Conservation (phyloP, 2,329 filamentous ascomycete genomes). For the Ceratocystis cacaofunesta region DNA sequence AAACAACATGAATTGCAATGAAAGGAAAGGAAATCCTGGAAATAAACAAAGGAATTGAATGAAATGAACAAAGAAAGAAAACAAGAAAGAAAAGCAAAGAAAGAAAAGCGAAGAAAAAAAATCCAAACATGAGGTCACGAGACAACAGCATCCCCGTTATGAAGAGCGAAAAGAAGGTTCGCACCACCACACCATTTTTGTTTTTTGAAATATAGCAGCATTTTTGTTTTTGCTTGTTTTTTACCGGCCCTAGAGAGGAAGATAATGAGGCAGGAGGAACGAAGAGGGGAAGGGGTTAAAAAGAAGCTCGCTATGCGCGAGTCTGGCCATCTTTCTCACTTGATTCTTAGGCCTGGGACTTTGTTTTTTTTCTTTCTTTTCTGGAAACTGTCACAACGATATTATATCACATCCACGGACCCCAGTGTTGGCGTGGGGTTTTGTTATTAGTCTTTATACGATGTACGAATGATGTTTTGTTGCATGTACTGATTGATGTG, state of each 20-base stretch:
- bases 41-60: constrained; percentile 14
- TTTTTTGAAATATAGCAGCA: no score
- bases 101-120: constrained; percentile 1
- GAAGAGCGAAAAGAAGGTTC: not conserved
- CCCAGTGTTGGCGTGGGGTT: not conserved
- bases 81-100: constrained; percentile 14
- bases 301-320: no score
- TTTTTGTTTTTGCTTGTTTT: no score
- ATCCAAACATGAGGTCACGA: not conserved
- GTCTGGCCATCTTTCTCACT: no score
- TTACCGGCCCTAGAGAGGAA: no score
- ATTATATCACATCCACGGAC: constrained; percentile 1
- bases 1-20: constrained; percentile 12
- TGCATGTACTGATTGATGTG: not conserved
- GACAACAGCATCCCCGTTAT: not conserved
- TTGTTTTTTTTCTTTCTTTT: not conserved
- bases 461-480: not conserved
- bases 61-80: constrained; percentile 16
- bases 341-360: not conserved
- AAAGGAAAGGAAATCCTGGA: constrained; percentile 14
- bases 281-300: no score
- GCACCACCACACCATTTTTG: not conserved
- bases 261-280: no score
- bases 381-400: not conserved
- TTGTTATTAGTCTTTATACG: not conserved